These are phyloP conservation scores for Kwoniella shandongensis DNA, from an alignment of 768 basidiomycete genomes.

Conservation along the genomic window DNA sequence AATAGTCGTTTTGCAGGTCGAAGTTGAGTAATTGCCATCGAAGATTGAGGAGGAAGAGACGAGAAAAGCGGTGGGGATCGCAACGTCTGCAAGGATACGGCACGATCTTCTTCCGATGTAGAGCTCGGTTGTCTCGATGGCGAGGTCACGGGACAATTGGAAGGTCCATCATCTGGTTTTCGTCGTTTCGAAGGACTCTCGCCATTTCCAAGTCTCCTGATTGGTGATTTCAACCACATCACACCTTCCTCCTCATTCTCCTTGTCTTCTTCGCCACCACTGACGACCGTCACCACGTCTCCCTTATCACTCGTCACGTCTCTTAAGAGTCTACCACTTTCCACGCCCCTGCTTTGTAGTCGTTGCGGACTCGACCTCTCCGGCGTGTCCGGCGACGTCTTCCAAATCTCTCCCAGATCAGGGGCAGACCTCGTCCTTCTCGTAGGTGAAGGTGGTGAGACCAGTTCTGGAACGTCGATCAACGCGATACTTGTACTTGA, in stretches of 20 bases:
- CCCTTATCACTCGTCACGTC: not conserved
- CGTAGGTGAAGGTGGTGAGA: slow-evolving; percentile 17
- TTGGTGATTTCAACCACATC: not conserved
- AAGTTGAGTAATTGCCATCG: not conserved
- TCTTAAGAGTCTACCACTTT: not conserved
- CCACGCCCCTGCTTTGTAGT: not conserved
- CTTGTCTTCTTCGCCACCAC: not conserved
- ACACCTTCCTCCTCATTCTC: not conserved
- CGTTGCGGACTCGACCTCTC: not conserved
- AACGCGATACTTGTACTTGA: slow-evolving; percentile 15
- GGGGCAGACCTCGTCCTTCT: slow-evolving; percentile 2
- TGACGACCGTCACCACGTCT: not conserved
- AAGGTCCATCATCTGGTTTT: not conserved
- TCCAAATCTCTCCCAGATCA: too few relatives aligned
- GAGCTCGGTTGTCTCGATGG: too few relatives aligned
- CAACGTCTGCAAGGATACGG: too few relatives aligned
- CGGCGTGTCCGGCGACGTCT: too few relatives aligned
- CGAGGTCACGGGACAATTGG: not conserved
- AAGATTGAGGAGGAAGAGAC: not conserved
- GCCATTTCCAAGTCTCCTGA: too few relatives aligned
- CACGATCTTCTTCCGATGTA: too few relatives aligned
- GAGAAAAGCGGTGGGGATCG: slow-evolving; percentile 1
- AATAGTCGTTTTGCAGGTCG: slow-evolving; percentile 5
- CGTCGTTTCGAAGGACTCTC: not conserved
- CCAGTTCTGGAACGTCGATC: slow-evolving; percentile 9